phyloP scores from a whole-genome alignment of 495 filamentous ascomycete genomes.

The Neurospora sp. region DNA sequence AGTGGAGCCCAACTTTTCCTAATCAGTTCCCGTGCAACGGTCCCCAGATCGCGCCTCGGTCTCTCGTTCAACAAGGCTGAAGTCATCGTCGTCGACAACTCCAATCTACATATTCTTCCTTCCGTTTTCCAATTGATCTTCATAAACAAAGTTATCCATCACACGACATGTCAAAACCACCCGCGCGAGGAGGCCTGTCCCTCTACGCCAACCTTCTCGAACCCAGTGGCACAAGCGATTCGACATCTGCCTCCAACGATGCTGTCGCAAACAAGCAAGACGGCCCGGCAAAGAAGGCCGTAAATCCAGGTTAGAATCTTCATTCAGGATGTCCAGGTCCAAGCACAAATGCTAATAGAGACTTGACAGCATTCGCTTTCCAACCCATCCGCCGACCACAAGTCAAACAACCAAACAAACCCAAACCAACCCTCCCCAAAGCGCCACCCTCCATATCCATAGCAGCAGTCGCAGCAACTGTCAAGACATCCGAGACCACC shows the following conservation, averaged over 20 bases:
- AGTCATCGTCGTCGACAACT: neutral
- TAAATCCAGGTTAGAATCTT: constrained; percentile 58
- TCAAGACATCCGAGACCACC: neutral
- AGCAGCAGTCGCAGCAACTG: constrained; percentile 5
- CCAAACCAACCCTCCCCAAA: constrained; percentile 50
- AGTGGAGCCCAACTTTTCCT: neutral
- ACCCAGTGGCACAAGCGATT: constrained; percentile 27
- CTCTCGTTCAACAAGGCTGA: neutral
- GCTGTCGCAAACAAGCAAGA: constrained; percentile 69
- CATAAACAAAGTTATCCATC: neutral
- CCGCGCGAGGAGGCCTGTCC: constrained; percentile 33
- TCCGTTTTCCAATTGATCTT: too few species aligned
- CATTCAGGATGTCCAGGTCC: neutral
- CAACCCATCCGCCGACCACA: constrained; percentile 70
- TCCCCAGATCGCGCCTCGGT: neutral
- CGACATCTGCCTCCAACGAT: constrained; percentile 61
- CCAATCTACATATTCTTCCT: neutral
- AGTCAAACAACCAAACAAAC: constrained; percentile 54
- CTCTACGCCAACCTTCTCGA: constrained; percentile 50
- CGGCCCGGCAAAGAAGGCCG: constrained; percentile 55
- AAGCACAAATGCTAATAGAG: constrained; percentile 6
- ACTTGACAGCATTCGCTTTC: constrained; percentile 65
- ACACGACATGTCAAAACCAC: neutral
- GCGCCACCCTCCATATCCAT: constrained; percentile 15
- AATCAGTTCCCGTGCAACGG: neutral